Evolutionary conservation across 208 protist genomes (phyloP).

Genomic region (Trypanosomatidae sp.): DNA sequence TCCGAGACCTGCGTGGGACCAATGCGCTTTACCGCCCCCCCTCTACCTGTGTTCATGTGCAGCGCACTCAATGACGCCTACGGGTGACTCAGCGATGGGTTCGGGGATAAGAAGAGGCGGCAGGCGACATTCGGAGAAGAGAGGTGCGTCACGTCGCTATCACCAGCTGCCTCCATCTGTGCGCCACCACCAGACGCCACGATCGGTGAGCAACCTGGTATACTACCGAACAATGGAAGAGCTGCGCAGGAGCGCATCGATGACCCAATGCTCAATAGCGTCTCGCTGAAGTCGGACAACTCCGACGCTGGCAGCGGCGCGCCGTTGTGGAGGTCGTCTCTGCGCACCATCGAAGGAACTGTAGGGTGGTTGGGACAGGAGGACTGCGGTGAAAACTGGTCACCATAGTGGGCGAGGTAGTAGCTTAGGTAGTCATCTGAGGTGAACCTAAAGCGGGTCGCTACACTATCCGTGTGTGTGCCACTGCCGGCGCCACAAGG

Average conservation of each 20-base stretch:
- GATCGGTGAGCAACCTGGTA: slow-evolving; percentile 23
- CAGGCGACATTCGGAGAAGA: slow-evolving; percentile 8
- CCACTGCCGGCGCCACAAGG: not conserved
- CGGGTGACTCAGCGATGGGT: not conserved
- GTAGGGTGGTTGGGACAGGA: not conserved
- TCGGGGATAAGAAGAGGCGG: slow-evolving; percentile 15
- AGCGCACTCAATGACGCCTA: not conserved
- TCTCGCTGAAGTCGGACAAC: not conserved
- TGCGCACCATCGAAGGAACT: not conserved
- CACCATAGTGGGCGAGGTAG: slow-evolving; percentile 23
- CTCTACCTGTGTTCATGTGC: not conserved
- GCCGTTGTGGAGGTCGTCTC: not conserved
- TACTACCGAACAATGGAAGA: not conserved
- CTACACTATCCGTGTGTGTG: not conserved
- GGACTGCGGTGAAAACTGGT: not conserved
- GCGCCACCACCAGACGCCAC: not conserved
- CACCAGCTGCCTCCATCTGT: not conserved
- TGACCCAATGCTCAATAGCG: not conserved
- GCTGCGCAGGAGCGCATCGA: not conserved
- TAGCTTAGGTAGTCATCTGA: slow-evolving; percentile 17
- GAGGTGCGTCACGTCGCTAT: not conserved
- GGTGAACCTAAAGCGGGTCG: not conserved
- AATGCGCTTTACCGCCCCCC: not conserved
- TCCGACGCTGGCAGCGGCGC: not conserved
- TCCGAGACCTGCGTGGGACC: not conserved